These are phyloP conservation scores for Penicillium egyptiacum DNA, from an alignment of 495 filamentous ascomycete genomes.

Conservation along the genomic window DNA sequence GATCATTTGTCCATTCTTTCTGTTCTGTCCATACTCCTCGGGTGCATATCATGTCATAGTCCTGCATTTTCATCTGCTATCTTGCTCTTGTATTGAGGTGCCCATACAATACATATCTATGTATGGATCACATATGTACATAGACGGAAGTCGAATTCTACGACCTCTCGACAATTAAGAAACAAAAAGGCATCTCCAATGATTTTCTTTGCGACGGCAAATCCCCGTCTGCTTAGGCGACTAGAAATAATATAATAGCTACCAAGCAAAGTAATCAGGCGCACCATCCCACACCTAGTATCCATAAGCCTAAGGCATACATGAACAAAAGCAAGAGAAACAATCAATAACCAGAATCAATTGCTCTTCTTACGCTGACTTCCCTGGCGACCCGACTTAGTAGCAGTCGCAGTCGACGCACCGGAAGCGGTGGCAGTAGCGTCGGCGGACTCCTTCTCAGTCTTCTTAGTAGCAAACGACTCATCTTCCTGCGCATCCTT, in stretches of 20 bases:
- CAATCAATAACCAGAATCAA: constrained; percentile 8
- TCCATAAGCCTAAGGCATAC: background rate
- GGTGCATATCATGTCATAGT: constrained; percentile 23
- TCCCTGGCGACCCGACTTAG: constrained; percentile 23
- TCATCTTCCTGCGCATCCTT: constrained; percentile 83
- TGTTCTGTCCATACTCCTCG: constrained; percentile 10
- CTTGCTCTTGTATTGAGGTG: constrained; percentile 7
- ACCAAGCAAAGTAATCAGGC: constrained; percentile 1
- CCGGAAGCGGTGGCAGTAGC: constrained; percentile 16
- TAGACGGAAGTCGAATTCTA: constrained; percentile 10
- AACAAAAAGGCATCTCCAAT: background rate
- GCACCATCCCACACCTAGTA: constrained; percentile 1
- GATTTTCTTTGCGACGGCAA: constrained; percentile 2
- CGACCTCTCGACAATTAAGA: background rate
- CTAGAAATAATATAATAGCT: background rate
- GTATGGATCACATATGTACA: constrained; percentile 25
- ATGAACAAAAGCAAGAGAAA: constrained; percentile 1
- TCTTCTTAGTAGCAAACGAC: constrained; percentile 52
- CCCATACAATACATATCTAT: constrained; percentile 18
- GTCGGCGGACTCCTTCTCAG: constrained; percentile 35
- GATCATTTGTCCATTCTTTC: background rate
- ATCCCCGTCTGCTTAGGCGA: background rate
- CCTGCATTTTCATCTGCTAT: constrained; percentile 14
- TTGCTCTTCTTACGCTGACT: constrained; percentile 32
- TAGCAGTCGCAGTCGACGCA: constrained; percentile 7